Base-by-base conservation (phyloP, 2,329 filamentous ascomycete genomes). In the Calonectria pseudoturangicola region DNA sequence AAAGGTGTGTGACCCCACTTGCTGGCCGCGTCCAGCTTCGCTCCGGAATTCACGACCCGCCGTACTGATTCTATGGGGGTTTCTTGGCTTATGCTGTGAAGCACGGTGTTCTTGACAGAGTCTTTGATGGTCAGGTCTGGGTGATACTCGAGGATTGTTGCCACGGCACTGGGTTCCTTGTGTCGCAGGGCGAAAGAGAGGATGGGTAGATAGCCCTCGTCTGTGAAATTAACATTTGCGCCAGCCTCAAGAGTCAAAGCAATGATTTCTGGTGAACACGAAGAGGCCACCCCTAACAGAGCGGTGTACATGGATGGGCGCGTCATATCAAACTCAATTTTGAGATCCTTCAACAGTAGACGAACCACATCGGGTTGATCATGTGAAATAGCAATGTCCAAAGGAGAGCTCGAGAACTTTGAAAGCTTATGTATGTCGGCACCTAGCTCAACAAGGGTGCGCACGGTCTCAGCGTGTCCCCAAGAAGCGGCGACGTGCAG, bases 1-100 rank as follows among this genome's bases (percentile, higher is more conserved):
- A 74, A 13, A 0, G 70, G 70, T 0, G 66, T 70, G 0, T 41
- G 10, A 1, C 25, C 25, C 7, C 30, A 6, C 0, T 27, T 18
- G n/a, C 72, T 72, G 43, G 65, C 4, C 0, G 21, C 28, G 16
- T 74, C 70, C 8, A 72, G 21, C 13, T n/a, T 72, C 12, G 41
- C 66, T 0, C 72, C 72, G 4, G 72, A 70, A n/a, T 74, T 74
- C 15, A 70, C 60, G 9, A 66, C 10, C 10, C 65, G 60, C 10
- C n/a, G 43, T 2, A 74, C 47, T 0, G 70, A 45, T 48, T 16
- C 25, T n/a, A 7, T 43, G 4, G 66, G 66, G 0, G 51, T 66
- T 4, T 21, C 27, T 2, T 4, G 10, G 1, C 2, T 28, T 8
- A 74, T 70, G 1, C 36, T 56, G 41, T 74, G 72, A 7, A 74